Evolutionary conservation across 163 green algal species (phyloP).

Genomic region (Chlamydomonas reinhardtii): DNA sequence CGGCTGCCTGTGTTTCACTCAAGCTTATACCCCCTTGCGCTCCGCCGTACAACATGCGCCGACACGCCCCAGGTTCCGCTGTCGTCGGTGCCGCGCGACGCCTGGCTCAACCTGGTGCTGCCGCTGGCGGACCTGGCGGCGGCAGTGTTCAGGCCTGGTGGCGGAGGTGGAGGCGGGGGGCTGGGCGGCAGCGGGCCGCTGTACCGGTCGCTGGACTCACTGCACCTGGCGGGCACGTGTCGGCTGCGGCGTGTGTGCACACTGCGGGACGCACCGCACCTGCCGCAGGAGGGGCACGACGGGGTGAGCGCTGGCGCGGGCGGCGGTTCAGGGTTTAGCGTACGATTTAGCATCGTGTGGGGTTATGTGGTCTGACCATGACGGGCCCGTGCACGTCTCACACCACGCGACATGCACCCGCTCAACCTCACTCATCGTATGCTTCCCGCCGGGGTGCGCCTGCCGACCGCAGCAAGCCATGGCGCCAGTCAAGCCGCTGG

Average conservation of each 20-base stretch:
- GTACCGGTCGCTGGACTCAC: slow-evolving; percentile 44
- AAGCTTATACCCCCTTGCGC: no score
- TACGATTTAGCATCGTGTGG: no score
- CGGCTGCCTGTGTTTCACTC: no score
- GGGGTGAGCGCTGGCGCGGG: not conserved
- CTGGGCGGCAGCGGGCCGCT: not conserved
- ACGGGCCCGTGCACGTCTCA: no score
- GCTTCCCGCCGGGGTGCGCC: no score
- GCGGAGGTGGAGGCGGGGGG: not conserved
- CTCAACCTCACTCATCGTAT: no score
- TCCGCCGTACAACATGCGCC: no score
- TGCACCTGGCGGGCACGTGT: slow-evolving; percentile 45
- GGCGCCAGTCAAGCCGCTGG: slow-evolving; percentile 25
- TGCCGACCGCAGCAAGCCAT: not conserved
- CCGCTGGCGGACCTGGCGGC: slow-evolving; percentile 50
- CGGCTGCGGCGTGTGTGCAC: slow-evolving; percentile 51
- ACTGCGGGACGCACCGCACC: slow-evolving; percentile 40
- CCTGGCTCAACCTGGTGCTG: slow-evolving; percentile 56
- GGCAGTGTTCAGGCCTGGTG: slow-evolving; percentile 16
- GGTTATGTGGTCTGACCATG: no score
- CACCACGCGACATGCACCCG: no score
- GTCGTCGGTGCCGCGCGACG: slow-evolving; percentile 28
- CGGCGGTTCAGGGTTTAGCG: no score
- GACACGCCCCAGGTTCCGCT: slow-evolving; percentile 44
- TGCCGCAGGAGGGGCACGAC: not conserved